Evolutionary conservation across 2,329 filamentous ascomycete species (phyloP), one percentile per base, ranked within the genome.

Genomic region (Domatiomyces catenatus): DNA sequence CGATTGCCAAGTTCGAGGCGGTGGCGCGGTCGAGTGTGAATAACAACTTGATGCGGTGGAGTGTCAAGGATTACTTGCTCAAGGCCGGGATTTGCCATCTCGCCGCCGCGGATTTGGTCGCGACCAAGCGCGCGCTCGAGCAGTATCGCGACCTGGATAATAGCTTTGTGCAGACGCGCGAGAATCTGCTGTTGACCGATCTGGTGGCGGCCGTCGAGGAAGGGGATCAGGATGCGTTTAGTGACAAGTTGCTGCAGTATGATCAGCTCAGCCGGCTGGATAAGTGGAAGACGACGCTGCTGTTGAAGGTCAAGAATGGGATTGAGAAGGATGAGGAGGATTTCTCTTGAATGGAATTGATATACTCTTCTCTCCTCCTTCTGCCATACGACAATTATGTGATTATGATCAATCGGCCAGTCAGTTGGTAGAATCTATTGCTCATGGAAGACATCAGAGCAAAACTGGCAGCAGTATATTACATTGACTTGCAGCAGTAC

Each of bases 41-140:
- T 67, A 95, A 93, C 73, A 92, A 93, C 67, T 74, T 94, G 52
- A 90, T 93, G 85, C 85, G 83, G 65, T 94, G 86, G 79, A 86
- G 80, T 46, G 87, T 96, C 56, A 96, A 95, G 69, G 88, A 95
- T 58, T 95, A 95, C 70, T 82, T 95, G 62, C 76, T 96, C 62
- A 94, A 95, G 71, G 86, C 87, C 0, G 89, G 88, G 28, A 85
- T 96, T 64, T 95, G 89, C 71, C 84, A 94, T 65, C 75, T 96
- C 39, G 80, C 79, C 50, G 75, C 76, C n/a, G 74, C 70, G 51
- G 90, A 96, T 65, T 71, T 84, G 61, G 84, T 95, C 49, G 84
- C 83, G 46, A 77, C 82, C 17, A 83, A 83, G 63, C 79, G 86
- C 47, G 89, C 88, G 26, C 71, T 96, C 19, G 83, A 93, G 61